Evolutionary conservation across 1,139 yeast species (phyloP), one percentile per base, ranked within the genome.

Genomic region (Yamadazyma mexicana): DNA sequence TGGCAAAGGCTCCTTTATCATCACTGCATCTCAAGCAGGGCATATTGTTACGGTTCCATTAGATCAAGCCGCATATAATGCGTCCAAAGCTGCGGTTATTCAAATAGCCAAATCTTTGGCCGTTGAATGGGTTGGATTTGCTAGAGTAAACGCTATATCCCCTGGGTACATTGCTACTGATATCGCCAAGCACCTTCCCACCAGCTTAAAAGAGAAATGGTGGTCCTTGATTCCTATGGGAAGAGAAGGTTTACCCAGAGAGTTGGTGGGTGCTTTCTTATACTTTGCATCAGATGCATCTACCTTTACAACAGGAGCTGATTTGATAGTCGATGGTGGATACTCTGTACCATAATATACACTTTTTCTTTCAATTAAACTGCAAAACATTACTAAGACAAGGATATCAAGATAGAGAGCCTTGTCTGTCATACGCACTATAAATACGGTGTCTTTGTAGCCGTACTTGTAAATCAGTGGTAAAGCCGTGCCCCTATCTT

Each of bases 311-410:
- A 68, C 72, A 27, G 83, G 83, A 22, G 76, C 71, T 37, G 60
- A 69, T 33, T 51, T 78, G 28, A 55, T 68, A 39, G 81, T 79
- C 24, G 83, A 78, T 54, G 83, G 83, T 39, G 83, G 83, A n/a
- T 77, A 38, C 24, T 26, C 33, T 12, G 40, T 38, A n/a, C 40
- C 40, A 17, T 37, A 37, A 26, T n/a, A n/a, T n/a, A n/a, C n/a
- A n/a, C n/a, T n/a, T n/a, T n/a, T n/a, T n/a, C n/a, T n/a, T n/a
- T n/a, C n/a, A n/a, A n/a, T n/a, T n/a, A n/a, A n/a, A n/a, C n/a
- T n/a, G n/a, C n/a, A n/a, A n/a, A n/a, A n/a, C n/a, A n/a, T n/a
- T n/a, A n/a, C n/a, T n/a, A n/a, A n/a, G n/a, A n/a, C n/a, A n/a
- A n/a, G n/a, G n/a, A n/a, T n/a, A n/a, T n/a, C n/a, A n/a, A n/a